Conservation (phyloP, 1,284 basidiomycete genomes). For the Moesziomyces parantarcticus region DNA sequence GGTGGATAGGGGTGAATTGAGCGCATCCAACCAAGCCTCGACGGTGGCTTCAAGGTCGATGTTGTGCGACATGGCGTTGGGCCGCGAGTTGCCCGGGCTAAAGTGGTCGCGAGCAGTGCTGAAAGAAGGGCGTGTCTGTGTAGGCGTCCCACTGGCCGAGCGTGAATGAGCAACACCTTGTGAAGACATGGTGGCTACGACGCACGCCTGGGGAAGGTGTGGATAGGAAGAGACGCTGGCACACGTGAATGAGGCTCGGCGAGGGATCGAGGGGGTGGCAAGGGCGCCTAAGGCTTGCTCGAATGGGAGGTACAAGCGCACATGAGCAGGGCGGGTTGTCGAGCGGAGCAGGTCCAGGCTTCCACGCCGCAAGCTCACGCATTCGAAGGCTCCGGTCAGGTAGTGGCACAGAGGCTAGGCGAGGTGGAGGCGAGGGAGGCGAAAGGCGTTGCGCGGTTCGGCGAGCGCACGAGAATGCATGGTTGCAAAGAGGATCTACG, state of each 20-base stretch:
- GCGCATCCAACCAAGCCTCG: constrained; percentile 33
- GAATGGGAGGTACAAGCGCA: constrained; percentile 26
- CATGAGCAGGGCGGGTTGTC: too few relatives aligned
- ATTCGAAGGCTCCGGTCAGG: neutral
- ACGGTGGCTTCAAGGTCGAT: constrained; percentile 23
- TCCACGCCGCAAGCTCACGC: neutral
- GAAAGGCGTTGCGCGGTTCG: neutral
- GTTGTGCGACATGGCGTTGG: constrained; percentile 25
- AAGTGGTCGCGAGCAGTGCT: constrained; percentile 18
- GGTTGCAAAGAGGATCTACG: neutral
- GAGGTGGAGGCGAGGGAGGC: neutral
- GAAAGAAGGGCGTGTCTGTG: neutral
- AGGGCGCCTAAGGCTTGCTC: constrained; percentile 10
- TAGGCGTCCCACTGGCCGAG: constrained; percentile 5
- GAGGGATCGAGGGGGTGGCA: neutral
- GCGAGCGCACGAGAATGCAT: neutral
- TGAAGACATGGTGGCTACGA: constrained; percentile 22
- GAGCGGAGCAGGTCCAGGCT: neutral
- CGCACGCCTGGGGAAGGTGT: neutral
- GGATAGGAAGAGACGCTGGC: neutral
- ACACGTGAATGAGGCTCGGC: neutral
- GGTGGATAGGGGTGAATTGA: constrained; percentile 37
- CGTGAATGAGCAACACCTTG: constrained; percentile 13
- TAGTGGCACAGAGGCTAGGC: neutral
- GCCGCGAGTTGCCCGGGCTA: constrained; percentile 21